phyloP scores from a whole-genome alignment of 768 basidiomycete species.

The Lactarius pseudohatsudake region DNA sequence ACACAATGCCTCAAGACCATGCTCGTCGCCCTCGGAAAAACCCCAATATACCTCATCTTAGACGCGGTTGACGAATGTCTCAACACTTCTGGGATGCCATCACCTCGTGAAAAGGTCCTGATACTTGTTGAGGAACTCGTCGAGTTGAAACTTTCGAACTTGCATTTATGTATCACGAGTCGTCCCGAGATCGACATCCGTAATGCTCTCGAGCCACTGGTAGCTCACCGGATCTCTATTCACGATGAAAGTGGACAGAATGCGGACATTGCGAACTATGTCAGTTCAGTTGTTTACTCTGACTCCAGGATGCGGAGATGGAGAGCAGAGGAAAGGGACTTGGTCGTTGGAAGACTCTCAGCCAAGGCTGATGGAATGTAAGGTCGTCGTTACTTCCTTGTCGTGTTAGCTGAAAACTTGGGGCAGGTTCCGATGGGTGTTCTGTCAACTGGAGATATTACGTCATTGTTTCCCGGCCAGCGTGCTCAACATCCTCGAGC shows the following conservation, averaged over 20 bases:
- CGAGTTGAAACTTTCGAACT: background rate
- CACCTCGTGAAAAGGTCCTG: background rate
- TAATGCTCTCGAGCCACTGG: background rate
- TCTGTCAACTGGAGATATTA: background rate
- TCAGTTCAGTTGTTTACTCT: background rate
- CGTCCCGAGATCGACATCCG: background rate
- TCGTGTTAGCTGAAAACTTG: background rate
- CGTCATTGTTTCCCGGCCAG: background rate
- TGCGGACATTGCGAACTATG: background rate
- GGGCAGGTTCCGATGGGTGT: constrained; percentile 1
- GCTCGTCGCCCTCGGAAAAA: background rate
- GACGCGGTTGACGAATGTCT: constrained; percentile 8
- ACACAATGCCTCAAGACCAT: constrained; percentile 10
- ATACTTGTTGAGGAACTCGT: background rate
- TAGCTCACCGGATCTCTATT: background rate
- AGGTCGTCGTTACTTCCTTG: background rate
- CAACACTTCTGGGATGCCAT: background rate
- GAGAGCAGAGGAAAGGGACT: background rate
- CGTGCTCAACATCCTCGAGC: background rate
- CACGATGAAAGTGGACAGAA: background rate
- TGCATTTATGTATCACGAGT: background rate
- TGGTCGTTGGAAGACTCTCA: background rate
- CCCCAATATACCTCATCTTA: background rate
- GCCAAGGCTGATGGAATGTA: constrained; percentile 6
- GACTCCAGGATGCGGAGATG: background rate